These are phyloP conservation scores for Codiaeum variegatum DNA, from an alignment of 441 rosid species.

Conservation along the genomic window DNA sequence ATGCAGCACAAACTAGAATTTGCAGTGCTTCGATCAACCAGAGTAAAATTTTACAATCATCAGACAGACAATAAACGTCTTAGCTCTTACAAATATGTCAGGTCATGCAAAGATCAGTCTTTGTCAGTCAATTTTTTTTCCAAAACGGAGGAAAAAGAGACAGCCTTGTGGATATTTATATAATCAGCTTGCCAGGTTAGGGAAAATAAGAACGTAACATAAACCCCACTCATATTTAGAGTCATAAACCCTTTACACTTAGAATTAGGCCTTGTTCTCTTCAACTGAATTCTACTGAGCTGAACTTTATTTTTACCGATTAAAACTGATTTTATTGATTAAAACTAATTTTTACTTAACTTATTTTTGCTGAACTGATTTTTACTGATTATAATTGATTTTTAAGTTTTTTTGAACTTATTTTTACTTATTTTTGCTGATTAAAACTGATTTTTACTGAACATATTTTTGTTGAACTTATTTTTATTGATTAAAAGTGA, in stretches of 20 bases:
- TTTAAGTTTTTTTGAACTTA: no score
- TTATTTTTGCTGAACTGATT: no score
- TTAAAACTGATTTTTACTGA: no score
- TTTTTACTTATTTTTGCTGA: no score
- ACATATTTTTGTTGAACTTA: no score
- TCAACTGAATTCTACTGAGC: no score
- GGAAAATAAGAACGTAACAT: neutral
- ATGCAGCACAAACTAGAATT: neutral
- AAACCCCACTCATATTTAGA: neutral
- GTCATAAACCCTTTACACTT: neutral
- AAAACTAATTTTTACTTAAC: no score
- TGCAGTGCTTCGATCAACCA: neutral
- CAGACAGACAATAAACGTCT: neutral
- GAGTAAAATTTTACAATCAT: constrained; percentile 14
- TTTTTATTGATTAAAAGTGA: no score
- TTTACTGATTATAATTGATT: no score
- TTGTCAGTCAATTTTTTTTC: neutral
- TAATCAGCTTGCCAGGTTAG: neutral
- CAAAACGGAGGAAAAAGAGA: neutral
- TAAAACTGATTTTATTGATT: no score
- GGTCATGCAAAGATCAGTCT: neutral
- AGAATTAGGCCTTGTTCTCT: no score
- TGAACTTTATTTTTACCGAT: no score
- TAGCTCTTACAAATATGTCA: neutral
- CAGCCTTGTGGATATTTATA: neutral